These are phyloP conservation scores for Eremothecium cymbalariae DNA, from an alignment of 1,139 yeast species.

Conservation along the genomic window DNA sequence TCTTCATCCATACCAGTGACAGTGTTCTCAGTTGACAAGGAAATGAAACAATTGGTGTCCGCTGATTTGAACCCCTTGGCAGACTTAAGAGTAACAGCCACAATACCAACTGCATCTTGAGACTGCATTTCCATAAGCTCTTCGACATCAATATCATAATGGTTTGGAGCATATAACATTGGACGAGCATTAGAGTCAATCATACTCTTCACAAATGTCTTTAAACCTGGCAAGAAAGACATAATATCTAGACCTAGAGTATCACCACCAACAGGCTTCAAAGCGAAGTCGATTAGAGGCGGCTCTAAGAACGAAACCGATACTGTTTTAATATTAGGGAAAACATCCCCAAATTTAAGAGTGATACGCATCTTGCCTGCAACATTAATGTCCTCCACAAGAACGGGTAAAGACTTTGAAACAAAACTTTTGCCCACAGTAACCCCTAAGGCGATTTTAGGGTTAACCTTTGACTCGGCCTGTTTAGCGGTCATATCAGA, in stretches of 20 bases:
- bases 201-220: slow-evolving; percentile 61
- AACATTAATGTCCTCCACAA: slow-evolving; percentile 72
- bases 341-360: slow-evolving; percentile 50
- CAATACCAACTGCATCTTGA: slow-evolving; percentile 60
- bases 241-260: slow-evolving; percentile 74
- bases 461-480: slow-evolving; percentile 60
- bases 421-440: slow-evolving; percentile 72
- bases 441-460: slow-evolving; percentile 72
- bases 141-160: slow-evolving; percentile 64
- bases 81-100: slow-evolving; percentile 53
- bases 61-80: slow-evolving; percentile 44
- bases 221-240: slow-evolving; percentile 74
- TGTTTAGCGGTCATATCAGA: slow-evolving; percentile 75
- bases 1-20: slow-evolving; percentile 32
- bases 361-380: slow-evolving; percentile 65
- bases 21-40: slow-evolving; percentile 40
- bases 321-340: slow-evolving; percentile 68
- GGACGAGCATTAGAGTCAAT: slow-evolving; percentile 67
- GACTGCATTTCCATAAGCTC: slow-evolving; percentile 56
- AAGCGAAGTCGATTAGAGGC: slow-evolving; percentile 65
- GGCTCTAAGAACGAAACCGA: slow-evolving; percentile 68
- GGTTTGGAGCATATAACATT: slow-evolving; percentile 74
- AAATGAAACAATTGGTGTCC: slow-evolving; percentile 54
- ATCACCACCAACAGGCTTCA: slow-evolving; percentile 86
- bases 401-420: slow-evolving; percentile 62